phyloP scores from a whole-genome alignment of 305 asterid genomes.

The Fraxinus nigra region DNA sequence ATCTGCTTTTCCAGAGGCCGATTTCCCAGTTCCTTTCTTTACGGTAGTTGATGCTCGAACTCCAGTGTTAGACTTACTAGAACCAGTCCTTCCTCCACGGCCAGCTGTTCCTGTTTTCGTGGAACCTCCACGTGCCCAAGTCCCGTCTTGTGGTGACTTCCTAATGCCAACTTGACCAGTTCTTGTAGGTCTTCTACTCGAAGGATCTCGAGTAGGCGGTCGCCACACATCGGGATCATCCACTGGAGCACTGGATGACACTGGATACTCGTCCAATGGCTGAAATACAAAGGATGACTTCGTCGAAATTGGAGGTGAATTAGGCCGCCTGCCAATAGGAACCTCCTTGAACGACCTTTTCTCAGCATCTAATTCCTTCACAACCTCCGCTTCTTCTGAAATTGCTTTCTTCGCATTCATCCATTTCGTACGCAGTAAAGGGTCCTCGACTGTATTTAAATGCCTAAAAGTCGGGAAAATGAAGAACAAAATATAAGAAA shows the following conservation, averaged over 20 bases:
- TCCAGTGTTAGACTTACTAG: constrained; percentile 67
- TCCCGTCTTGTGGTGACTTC: constrained; percentile 82
- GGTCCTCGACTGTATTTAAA: constrained; percentile 82
- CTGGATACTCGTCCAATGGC: constrained; percentile 84
- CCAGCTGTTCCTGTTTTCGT: constrained; percentile 52
- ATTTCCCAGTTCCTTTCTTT: constrained; percentile 64
- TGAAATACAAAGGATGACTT: constrained; percentile 88
- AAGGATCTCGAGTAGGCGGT: constrained; percentile 80
- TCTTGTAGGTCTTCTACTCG: constrained; percentile 69
- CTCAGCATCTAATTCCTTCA: constrained; percentile 89
- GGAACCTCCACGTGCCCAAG: constrained; percentile 86
- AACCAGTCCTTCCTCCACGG: constrained; percentile 80
- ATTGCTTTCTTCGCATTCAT: constrained; percentile 92
- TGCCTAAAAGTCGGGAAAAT: constrained; percentile 44
- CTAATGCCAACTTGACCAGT: constrained; percentile 65
- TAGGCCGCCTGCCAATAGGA: constrained; percentile 66
- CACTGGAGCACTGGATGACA: constrained; percentile 73
- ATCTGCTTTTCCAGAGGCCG: constrained; percentile 61
- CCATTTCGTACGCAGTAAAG: constrained; percentile 87
- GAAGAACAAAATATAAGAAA: neutral
- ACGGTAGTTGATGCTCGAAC: constrained; percentile 70
- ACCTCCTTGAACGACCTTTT: constrained; percentile 84
- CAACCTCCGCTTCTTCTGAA: constrained; percentile 89
- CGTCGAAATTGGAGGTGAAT: constrained; percentile 87
- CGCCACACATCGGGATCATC: constrained; percentile 98